Conservation (phyloP, 2,329 filamentous ascomycete species). For the Westerdykella aurantiaca region DNA sequence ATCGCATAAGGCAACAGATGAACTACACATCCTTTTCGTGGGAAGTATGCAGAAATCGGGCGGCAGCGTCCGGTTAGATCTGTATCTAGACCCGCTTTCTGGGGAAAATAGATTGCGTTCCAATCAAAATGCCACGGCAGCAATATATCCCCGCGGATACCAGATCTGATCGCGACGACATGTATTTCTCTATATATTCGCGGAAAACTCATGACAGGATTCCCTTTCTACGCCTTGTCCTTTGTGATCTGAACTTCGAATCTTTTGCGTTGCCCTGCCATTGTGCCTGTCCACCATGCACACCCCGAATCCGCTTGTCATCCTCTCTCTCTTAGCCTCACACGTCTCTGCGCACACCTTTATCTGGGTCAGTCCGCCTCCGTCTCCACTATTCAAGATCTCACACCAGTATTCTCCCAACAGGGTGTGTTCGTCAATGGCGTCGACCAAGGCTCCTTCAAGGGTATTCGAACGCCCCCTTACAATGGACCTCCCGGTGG, state of each 20-base stretch:
- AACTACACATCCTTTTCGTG: no score
- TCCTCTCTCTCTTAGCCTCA: constrained; percentile 14
- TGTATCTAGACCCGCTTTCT: neutral
- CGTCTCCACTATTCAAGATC: neutral
- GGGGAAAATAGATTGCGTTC: constrained; percentile 4
- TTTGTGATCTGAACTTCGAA: constrained; percentile 4
- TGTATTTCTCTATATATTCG: neutral
- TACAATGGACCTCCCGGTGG: constrained; percentile 33
- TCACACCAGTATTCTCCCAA: neutral
- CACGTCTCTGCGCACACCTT: constrained; percentile 23
- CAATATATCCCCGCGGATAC: neutral
- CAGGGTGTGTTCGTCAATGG: constrained; percentile 30
- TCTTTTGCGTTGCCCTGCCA: no score
- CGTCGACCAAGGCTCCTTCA: constrained; percentile 25
- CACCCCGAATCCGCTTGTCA: neutral
- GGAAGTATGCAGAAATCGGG: no score
- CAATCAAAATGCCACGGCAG: constrained; percentile 1
- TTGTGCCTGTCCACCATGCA: neutral
- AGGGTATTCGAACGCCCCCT: constrained; percentile 24
- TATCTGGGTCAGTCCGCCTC: constrained; percentile 18
- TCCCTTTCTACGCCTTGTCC: constrained; percentile 9
- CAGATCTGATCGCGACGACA: no score
- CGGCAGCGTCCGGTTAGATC: neutral
- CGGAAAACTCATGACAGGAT: neutral
- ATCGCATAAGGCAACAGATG: no score